Evolutionary conservation across 1,139 yeast genomes (phyloP), one percentile per base, ranked within the genome.

Genomic region (Kodamaea derodonti): DNA sequence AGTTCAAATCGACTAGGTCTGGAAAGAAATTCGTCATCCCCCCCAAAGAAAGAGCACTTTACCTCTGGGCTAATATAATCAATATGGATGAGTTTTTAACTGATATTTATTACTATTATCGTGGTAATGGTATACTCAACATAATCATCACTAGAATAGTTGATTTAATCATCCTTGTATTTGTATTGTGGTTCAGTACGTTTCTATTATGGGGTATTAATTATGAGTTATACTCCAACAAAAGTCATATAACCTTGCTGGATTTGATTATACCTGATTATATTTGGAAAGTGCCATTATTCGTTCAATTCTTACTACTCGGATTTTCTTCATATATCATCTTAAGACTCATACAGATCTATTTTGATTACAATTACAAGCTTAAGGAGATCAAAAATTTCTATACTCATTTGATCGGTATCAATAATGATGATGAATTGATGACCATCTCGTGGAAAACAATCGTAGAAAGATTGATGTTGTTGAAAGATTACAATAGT

Each of bases 41-140:
- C 8, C 74, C 95, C 1, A 76, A 73, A 45, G 97, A 90, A 53
- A 63, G 90, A 33, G 96, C 97, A 0, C 65, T 85, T 28, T 92
- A 96, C 84, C 72, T 86, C 39, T 94, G 98, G 97, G 95, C 97
- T 1, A 92, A 92, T 49, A 87, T 92, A 23, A 86, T 86, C 45
- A 90, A 92, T 54, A 72, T 92, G 58, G 98, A 92, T 58, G 75
- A 79, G 33, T 92, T 92, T 48, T 65, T 92, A 20, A 77, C 78
- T 36, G 95, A 90, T 46, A 82, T 88, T 6, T 92, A 94, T 57
- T 71, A 74, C 36, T 92, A 88, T 54, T 94, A 84, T 52, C 64
- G 84, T 29, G 95, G 95, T 3, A 84, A 82, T 52, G 99, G 99
- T 0, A 70, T 84, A 39, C 69, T 73, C 33, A 86, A 95, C 54